phyloP scores from a whole-genome alignment of 495 filamentous ascomycete genomes.

The Collariella sp. region DNA sequence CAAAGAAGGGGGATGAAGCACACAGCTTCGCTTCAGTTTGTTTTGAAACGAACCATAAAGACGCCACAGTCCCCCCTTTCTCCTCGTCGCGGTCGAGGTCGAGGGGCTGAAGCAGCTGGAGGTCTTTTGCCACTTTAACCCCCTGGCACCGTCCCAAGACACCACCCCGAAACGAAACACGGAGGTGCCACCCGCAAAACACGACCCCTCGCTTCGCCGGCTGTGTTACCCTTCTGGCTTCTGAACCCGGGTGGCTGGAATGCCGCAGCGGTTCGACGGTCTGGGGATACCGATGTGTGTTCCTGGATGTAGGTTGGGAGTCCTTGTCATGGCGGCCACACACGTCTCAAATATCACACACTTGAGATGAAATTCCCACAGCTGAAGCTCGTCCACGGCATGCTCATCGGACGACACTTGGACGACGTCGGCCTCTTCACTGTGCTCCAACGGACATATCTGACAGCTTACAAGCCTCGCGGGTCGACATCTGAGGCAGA shows the following conservation, averaged over 20 bases:
- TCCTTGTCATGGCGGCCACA: not conserved
- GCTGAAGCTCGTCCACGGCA: not conserved
- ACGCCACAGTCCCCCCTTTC: too few relatives aligned
- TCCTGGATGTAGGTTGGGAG: not conserved
- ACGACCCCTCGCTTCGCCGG: not conserved
- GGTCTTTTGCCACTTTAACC: too few relatives aligned
- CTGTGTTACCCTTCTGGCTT: not conserved
- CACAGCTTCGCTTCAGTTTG: too few relatives aligned
- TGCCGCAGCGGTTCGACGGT: not conserved
- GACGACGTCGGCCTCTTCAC: not conserved
- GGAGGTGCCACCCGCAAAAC: not conserved
- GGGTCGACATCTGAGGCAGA: not conserved
- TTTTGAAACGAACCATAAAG: too few relatives aligned
- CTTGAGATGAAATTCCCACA: not conserved
- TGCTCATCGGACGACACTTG: not conserved
- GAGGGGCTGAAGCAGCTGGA: too few relatives aligned
- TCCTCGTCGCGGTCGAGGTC: too few relatives aligned
- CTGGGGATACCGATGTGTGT: not conserved
- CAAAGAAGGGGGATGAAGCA: too few relatives aligned
- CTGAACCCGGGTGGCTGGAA: not conserved
- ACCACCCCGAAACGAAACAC: slow-evolving; percentile 16
- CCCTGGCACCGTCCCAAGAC: too few relatives aligned
- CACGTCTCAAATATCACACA: slow-evolving; percentile 1
- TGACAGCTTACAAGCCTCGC: too few relatives aligned
- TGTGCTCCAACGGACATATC: not conserved